These are phyloP conservation scores for Aplosporella prunicola DNA, from an alignment of 2,329 filamentous ascomycete genomes.

Conservation along the genomic window DNA sequence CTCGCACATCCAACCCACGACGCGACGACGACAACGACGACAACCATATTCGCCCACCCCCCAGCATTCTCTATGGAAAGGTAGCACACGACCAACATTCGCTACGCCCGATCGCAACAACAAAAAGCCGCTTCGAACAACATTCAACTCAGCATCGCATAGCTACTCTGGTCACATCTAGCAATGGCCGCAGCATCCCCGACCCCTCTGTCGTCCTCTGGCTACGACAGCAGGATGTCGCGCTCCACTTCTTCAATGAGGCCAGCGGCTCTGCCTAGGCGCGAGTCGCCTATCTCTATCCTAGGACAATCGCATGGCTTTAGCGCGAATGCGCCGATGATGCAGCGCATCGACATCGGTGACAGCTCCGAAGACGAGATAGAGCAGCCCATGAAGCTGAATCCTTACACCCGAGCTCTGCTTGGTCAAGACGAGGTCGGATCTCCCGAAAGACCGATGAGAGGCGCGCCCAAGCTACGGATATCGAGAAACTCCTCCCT, in stretches of 20 bases:
- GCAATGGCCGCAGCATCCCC: constrained; percentile 32
- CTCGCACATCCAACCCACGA: constrained; percentile 17
- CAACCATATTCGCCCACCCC: constrained; percentile 16
- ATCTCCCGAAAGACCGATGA: constrained; percentile 24
- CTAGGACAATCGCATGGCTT: constrained; percentile 37
- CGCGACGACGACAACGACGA: constrained; percentile 28
- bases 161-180: constrained; percentile 3
- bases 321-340: constrained; percentile 35
- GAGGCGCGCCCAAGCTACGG: constrained; percentile 23
- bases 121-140: not conserved
- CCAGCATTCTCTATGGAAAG: constrained; percentile 30
- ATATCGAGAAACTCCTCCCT: constrained; percentile 25
- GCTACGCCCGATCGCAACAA: constrained; percentile 19
- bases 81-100: constrained; percentile 30
- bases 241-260: constrained; percentile 26
- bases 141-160: constrained; percentile 9
- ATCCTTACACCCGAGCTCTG: constrained; percentile 80
- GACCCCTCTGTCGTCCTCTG: constrained; percentile 30
- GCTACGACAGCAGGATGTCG: constrained; percentile 23
- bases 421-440: constrained; percentile 44
- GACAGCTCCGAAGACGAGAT: constrained; percentile 94
- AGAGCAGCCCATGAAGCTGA: constrained; percentile 78
- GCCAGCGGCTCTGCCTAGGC: constrained; percentile 21
- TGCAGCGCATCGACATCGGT: constrained; percentile 47
- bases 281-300: constrained; percentile 39